Evolutionary conservation across 805 yeast species (phyloP).

Genomic region (Candida montana): DNA sequence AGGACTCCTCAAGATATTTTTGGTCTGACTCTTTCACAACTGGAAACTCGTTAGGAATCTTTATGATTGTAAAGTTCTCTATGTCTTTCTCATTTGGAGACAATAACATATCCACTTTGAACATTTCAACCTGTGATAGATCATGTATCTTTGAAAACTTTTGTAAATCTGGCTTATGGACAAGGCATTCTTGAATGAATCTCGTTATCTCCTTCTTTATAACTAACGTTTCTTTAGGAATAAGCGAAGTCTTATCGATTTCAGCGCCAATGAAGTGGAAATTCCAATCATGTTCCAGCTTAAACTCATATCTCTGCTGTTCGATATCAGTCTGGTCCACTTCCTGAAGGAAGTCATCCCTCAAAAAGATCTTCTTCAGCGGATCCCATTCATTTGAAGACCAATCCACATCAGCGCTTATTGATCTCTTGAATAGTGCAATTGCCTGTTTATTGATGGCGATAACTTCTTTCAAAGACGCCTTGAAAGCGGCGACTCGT

Average conservation of each 20-base stretch:
- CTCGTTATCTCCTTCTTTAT: conserved; percentile 11
- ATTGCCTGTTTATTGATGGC: neutral
- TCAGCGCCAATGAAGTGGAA: neutral
- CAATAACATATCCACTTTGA: neutral
- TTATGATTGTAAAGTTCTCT: too few species aligned
- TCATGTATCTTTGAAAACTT: neutral
- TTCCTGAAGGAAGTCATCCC: neutral
- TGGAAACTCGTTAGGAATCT: neutral
- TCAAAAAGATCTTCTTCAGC: neutral
- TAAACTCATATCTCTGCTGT: neutral
- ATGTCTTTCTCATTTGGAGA: neutral
- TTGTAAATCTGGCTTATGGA: neutral
- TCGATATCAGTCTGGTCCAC: neutral
- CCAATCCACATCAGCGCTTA: conserved; percentile 1
- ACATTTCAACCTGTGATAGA: neutral
- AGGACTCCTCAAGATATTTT: neutral
- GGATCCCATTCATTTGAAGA: neutral
- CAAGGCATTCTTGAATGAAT: conserved; percentile 8
- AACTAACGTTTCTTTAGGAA: conserved; percentile 13
- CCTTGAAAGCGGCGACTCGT: neutral
- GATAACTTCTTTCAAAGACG: neutral
- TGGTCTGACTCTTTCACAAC: neutral
- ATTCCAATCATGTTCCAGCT: neutral
- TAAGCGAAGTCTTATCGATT: neutral
- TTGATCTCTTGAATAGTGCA: conserved; percentile 1